Base-by-base conservation (phyloP, 2,329 filamentous ascomycete genomes). In the Ophiostoma ulmi region DNA sequence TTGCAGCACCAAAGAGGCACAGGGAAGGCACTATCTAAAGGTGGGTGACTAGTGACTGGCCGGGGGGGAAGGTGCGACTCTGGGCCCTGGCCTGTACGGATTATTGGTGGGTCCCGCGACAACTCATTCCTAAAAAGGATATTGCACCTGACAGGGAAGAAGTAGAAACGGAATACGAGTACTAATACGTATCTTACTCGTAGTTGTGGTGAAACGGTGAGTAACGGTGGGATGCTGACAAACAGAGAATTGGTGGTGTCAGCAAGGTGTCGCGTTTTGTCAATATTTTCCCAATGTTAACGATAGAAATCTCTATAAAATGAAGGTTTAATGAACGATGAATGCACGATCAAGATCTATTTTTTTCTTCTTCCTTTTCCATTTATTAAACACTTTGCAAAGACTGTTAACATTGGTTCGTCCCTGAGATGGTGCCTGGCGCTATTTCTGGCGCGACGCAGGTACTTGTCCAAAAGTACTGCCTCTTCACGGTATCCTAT, bases 361-460 rank as follows among this genome's bases (percentile, higher is more conserved):
- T n/a, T n/a, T n/a, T n/a, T n/a, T n/a, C n/a, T n/a, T n/a, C n/a
- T n/a, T n/a, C 36, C 36, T 38, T 38, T 38, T 38, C 36, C 20
- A 55, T 26, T 55, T 55, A 31, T 55, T 55, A 55, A 22, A 55
- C n/a, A 55, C 44, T 20, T 55, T 55, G n/a, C 52, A 48, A 17
- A 55, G n/a, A 55, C 52, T 26, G 20, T 3, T 31, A 22, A 22
- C 26, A 64, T 64, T 36, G 26, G 58, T 4, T 17, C 61, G 61
- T n/a, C 61, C 63, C 63, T 38, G 63, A 58, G 17, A 39, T 36
- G 63, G 63, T 65, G 63, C 63, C 63, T 65, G 63, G 36, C 63
- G 63, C 63, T 65, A 65, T 36, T n/a, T 64, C 31, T 64, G 58
- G 58, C 58, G 58, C 58, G 63, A 65, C 35, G 63, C 63, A 41